A percentile compares a stretch with the other conserved stretches of the same genome.
These are phyloP conservation scores for Rhizopogon salebrosus DNA, from an alignment of 768 basidiomycete species.

Conservation along the genomic window DNA sequence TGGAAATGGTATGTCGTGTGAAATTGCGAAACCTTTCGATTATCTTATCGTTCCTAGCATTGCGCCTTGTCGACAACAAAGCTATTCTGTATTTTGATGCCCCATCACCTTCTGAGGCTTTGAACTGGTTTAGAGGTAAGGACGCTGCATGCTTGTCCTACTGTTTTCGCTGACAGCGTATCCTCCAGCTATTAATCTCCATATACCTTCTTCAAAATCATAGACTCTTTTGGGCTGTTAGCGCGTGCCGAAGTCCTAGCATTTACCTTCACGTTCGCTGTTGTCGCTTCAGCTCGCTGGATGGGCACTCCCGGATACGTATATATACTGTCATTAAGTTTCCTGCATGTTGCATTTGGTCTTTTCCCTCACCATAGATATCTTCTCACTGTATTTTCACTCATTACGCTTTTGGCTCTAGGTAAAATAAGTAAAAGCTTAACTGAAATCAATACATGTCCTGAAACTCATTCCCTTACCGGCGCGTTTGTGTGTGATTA, in stretches of 20 bases:
- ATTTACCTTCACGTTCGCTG: neutral
- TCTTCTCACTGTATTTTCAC: constrained; percentile 27
- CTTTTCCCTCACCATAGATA: constrained; percentile 13
- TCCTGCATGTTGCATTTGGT: constrained; percentile 22
- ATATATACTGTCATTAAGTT: constrained; percentile 34
- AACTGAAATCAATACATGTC: constrained; percentile 7
- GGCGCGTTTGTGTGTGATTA: too few species aligned
- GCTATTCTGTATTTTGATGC: constrained; percentile 88
- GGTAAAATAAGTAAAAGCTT: constrained; percentile 21
- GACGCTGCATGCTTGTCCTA: neutral
- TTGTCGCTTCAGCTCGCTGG: constrained; percentile 8
- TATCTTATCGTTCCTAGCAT: constrained; percentile 37
- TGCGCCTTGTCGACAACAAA: constrained; percentile 88
- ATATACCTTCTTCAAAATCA: constrained; percentile 79
- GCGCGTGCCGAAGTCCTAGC: neutral
- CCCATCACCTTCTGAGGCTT: constrained; percentile 75
- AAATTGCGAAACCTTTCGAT: neutral
- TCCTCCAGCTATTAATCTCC: constrained; percentile 74
- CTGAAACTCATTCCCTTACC: too few species aligned
- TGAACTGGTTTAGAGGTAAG: constrained; percentile 88
- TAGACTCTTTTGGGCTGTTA: constrained; percentile 30
- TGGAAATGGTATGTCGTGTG: constrained; percentile 58
- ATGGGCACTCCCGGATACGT: constrained; percentile 20
- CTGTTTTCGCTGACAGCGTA: neutral
- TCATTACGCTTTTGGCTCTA: constrained; percentile 10